A percentile compares a stretch with the other conserved stretches of the same genome.
Evolutionary conservation across 352 stramenopile species (phyloP).

Genomic region (Phytophthora sojae): DNA sequence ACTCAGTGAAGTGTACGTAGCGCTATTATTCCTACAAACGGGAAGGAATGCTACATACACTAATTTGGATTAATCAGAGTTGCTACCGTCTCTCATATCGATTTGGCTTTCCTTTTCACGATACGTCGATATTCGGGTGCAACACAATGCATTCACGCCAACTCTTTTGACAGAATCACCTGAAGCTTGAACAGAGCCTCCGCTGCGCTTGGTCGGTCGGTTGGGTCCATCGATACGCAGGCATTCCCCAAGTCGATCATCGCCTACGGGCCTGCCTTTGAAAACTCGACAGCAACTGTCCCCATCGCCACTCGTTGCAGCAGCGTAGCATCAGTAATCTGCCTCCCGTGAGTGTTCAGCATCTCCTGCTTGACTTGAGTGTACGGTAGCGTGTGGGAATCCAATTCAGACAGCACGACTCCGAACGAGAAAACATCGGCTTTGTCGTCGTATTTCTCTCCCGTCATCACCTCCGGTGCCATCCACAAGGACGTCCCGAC

Average conservation of each 20-base stretch:
- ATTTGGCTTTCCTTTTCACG: no score
- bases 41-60: no score
- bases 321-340: background rate
- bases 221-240: constrained; percentile 3
- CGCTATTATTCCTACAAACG: no score
- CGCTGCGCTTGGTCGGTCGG: background rate
- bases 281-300: constrained; percentile 4
- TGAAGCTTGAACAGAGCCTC: background rate
- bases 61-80: no score
- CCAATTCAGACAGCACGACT: constrained; percentile 59
- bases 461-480: no score
- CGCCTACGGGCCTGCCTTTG: background rate
- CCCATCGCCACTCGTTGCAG: constrained; percentile 6
- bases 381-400: constrained; percentile 47
- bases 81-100: no score
- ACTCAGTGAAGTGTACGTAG: no score
- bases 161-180: background rate
- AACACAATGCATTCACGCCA: background rate
- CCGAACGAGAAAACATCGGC: constrained; percentile 66
- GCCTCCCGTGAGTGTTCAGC: background rate
- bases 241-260: background rate
- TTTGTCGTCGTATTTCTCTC: constrained; percentile 34
- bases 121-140: no score
- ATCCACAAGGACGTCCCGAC: constrained; percentile 17
- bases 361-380: constrained; percentile 3